These are phyloP conservation scores for Melampsora americana DNA, from an alignment of 1,284 basidiomycete species.

Conservation along the genomic window DNA sequence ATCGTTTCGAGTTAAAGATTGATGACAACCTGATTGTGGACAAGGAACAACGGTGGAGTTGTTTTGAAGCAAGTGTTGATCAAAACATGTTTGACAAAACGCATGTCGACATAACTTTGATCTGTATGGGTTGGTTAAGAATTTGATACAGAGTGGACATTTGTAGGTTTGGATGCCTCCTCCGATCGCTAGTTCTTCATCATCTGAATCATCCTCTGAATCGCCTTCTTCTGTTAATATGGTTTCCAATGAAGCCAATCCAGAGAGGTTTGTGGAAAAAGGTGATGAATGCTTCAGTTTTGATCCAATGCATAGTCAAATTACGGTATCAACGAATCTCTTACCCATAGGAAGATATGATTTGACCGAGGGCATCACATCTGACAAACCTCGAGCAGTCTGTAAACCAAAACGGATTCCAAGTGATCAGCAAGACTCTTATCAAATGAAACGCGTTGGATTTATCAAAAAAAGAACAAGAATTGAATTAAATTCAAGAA, in stretches of 20 bases:
- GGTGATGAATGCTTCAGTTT: not conserved
- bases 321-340: not conserved
- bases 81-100: constrained; percentile 38
- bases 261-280: not conserved
- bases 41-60: not conserved
- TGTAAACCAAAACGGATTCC: not conserved
- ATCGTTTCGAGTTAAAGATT: not conserved
- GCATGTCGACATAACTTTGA: constrained; percentile 28
- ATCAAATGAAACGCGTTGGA: not conserved
- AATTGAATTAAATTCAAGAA: too few relatives aligned
- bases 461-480: not conserved
- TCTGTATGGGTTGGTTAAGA: constrained; percentile 16
- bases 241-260: not conserved
- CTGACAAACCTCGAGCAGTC: constrained; percentile 13
- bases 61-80: constrained; percentile 19
- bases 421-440: not conserved
- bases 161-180: constrained; percentile 36
- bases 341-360: constrained; percentile 34
- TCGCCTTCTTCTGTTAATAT: constrained; percentile 22
- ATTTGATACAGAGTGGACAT: constrained; percentile 38
- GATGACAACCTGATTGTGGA: constrained; percentile 28
- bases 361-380: constrained; percentile 31
- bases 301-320: too few relatives aligned
- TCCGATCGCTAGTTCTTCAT: constrained; percentile 36
- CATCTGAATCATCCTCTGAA: constrained; percentile 16